These are phyloP conservation scores for Anisogramma anomala DNA, from an alignment of 2,329 filamentous ascomycete species.

Conservation along the genomic window DNA sequence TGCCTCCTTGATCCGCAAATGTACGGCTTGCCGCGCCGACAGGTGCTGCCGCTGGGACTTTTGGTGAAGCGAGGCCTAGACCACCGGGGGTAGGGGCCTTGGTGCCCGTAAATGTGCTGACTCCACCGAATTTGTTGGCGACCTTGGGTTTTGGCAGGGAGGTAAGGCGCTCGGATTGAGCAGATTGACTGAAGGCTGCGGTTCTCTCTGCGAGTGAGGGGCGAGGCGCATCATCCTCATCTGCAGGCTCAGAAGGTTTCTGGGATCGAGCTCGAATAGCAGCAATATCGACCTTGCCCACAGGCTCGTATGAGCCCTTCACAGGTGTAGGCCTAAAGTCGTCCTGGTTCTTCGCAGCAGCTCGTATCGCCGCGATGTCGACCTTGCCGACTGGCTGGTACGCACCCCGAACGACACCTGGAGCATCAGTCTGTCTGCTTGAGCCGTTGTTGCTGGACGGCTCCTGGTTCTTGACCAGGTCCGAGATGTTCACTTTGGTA, in stretches of 20 bases:
- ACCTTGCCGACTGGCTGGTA: slow-evolving; percentile 96
- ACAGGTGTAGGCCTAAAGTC: slow-evolving; percentile 77
- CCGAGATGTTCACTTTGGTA: slow-evolving; percentile 86
- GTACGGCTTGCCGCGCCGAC: slow-evolving; percentile 78
- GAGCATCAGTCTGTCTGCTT: slow-evolving; percentile 32
- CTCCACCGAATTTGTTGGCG: slow-evolving; percentile 71
- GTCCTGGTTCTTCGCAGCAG: slow-evolving; percentile 53
- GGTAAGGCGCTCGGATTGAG: slow-evolving; percentile 66
- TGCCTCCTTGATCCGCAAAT: slow-evolving; percentile 88
- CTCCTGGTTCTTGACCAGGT: slow-evolving; percentile 61
- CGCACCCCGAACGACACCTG: slow-evolving; percentile 66
- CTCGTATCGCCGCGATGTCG: slow-evolving; percentile 86
- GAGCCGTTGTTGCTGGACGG: slow-evolving; percentile 48
- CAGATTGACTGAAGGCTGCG: slow-evolving; percentile 52
- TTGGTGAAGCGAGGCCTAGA: slow-evolving; percentile 49
- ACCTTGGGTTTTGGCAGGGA: slow-evolving; percentile 90
- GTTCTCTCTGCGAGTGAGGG: slow-evolving; percentile 65
- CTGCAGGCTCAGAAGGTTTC: slow-evolving; percentile 40
- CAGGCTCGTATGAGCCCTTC: slow-evolving; percentile 86
- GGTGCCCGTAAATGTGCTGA: slow-evolving; percentile 68
- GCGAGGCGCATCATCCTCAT: slow-evolving; percentile 27
- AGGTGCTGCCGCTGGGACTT: slow-evolving; percentile 47
- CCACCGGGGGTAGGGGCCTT: slow-evolving; percentile 72
- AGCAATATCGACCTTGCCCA: slow-evolving; percentile 94
- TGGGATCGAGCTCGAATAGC: slow-evolving; percentile 80